Evolutionary conservation across 1,284 basidiomycete species (phyloP), one percentile per base, ranked within the genome.

Genomic region (Xerocomus amazonicus): DNA sequence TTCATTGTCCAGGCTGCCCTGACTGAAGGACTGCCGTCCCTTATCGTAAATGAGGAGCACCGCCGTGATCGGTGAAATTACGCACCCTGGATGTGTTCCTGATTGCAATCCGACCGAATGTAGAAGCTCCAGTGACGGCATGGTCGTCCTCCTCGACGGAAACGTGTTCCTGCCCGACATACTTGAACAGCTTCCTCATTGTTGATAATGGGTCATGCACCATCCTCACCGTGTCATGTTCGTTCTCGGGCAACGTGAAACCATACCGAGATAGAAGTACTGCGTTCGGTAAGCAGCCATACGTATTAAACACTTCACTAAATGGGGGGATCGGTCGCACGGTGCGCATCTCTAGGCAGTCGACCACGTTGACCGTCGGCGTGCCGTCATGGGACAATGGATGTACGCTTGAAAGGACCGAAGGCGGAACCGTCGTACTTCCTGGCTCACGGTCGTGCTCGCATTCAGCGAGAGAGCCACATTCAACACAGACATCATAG

Each of bases 261-360:
- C 63, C 65, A 49, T 67, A 67, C 40, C 62, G 58, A 19, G 60
- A 56, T 47, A 67, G 64, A 35, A 67, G 67, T 31, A 46, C 34
- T 6, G 64, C 54, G 47, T 70, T 67, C 34, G 64, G 33, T 49
- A 69, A 49, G 37, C 45, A n/a, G 10, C 92, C 92, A 66, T 96
- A 97, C 2, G 87, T 88, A 68, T 96, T 97, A 76, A 83, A 92
- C 6, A 94, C 75, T 62, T 96, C 86, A 10, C 74, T 72, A 17
- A 71, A 70, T 0, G 78, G 70, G 3, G 71, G 65, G 38, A 90
- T 73, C 27, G 70, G 57, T 13, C 70, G 63, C 58, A 83, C 80
- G 1, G 80, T 72, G 12, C 86, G 79, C 84, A 88, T 87, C 55
- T 85, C 83, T 55, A 80, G 82, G 47, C 69, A 77, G 45, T 76